Percentiles rank a stretch among this genome's conserved stretches.
phyloP scores from a whole-genome alignment of 192 early-diverging fungal species.

The Powellomyces hirtus region DNA sequence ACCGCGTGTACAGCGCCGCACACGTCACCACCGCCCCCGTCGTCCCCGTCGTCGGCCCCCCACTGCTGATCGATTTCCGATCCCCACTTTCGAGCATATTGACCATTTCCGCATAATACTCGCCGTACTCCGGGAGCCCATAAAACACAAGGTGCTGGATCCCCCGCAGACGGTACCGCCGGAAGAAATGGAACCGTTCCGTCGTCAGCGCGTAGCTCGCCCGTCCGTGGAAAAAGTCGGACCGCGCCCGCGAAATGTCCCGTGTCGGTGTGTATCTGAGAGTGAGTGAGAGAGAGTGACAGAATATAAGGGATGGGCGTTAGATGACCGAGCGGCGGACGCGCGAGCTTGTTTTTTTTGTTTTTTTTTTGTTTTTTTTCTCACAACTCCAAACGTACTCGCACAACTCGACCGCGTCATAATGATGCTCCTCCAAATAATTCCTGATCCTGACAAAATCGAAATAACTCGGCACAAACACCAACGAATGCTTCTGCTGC shows the following conservation, averaged over 20 bases:
- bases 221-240: conserved; percentile 78
- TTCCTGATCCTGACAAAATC: conserved; percentile 95
- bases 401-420: conserved; percentile 73
- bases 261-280: conserved; percentile 76
- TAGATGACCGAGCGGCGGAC: too few species aligned
- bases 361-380: too few species aligned
- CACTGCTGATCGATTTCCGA: too few species aligned
- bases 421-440: conserved; percentile 72
- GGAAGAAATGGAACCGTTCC: conserved; percentile 96
- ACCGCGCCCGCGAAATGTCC: conserved; percentile 76
- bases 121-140: conserved; percentile 77
- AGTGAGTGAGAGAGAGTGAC: too few species aligned
- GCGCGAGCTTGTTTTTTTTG: too few species aligned
- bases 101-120: conserved; percentile 87
- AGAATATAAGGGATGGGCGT: not conserved
- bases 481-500: conserved; percentile 43
- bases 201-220: conserved; percentile 77
- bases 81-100: conserved; percentile 70
- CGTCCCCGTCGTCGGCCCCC: too few species aligned
- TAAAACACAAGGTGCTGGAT: conserved; percentile 87
- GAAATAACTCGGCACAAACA: conserved; percentile 93
- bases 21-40: conserved; percentile 35
- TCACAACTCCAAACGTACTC: conserved; percentile 79
- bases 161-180: conserved; percentile 81
- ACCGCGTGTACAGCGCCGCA: conserved; percentile 53